Evolutionary conservation across 2,329 filamentous ascomycete genomes (phyloP), one percentile per base, ranked within the genome.

Genomic region (Conoideocrella luteorostrata): DNA sequence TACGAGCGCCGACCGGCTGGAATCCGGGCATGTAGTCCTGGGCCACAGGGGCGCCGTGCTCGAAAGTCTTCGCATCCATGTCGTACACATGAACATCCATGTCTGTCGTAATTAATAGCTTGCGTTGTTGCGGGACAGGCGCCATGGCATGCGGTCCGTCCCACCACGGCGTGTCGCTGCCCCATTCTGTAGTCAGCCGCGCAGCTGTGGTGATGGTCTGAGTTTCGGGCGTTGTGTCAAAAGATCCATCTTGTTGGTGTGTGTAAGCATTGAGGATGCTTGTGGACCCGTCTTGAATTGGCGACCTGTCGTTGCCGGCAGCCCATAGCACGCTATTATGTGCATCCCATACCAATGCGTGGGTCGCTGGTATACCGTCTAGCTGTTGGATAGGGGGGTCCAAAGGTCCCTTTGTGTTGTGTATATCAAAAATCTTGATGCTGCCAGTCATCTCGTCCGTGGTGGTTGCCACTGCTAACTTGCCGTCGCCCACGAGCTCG

Each of bases 91-190:
- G 36, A 3, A 44, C 10, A 29, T 44, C 42, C 4, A 39, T 21
- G 18, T 44, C 42, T 10, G 42, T 44, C 4, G 42, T 21, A 13
- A 44, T 34, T 21, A 44, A 36, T 10, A 44, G 42, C 23, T 29
- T 13, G 22, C 26, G 29, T 26, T 39, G 11, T 7, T 35, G 7
- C 3, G 42, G 42, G 12, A 40, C 26, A 10, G 7, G 10, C 7
- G 22, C 36, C 23, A 40, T 10, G 20, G 28, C 29, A 32, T 44
- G 42, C 7, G n/a, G 18, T 9, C 42, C 42, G 22, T 44, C 36
- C 42, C 42, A 44, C 42, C 42, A 44, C 24, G 3, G 7, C 23
- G 23, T 32, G n/a, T 35, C 34, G 13, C 15, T 15, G 29, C 7
- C 17, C 42, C 42, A 44, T 34, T 44, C 42, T 13, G 42, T 28